Percentiles rank a stretch among this genome's conserved stretches.
Evolutionary conservation across 495 filamentous ascomycete genomes (phyloP).

Genomic region (Daldinia decipiens): DNA sequence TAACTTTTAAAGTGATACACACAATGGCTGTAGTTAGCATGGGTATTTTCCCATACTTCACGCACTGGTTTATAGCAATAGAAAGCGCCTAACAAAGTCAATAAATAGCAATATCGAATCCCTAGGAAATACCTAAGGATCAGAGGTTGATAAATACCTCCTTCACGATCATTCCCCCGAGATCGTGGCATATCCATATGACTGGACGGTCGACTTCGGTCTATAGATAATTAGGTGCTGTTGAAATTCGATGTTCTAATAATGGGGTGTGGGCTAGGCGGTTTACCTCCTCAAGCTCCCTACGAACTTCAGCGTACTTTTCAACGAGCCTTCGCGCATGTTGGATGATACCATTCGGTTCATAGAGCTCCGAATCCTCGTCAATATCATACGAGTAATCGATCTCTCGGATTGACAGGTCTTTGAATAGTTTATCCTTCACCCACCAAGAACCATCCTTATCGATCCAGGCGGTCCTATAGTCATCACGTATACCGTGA

Average conservation of each 20-base stretch:
- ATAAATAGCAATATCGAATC: not conserved
- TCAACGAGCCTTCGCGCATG: not conserved
- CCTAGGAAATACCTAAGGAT: not conserved
- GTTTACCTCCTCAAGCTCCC: not conserved
- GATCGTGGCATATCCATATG: not conserved
- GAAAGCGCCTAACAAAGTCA: not conserved
- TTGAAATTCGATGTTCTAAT: not conserved
- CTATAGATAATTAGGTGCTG: not conserved
- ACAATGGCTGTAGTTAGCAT: not conserved
- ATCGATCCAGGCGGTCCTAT: not conserved
- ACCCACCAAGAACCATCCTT: not conserved
- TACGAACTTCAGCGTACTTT: not conserved
- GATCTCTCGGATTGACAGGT: not conserved
- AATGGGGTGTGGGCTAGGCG: not conserved
- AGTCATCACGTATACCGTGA: conserved; percentile 1
- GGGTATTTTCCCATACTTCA: not conserved
- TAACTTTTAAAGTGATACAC: not conserved
- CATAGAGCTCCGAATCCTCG: not conserved
- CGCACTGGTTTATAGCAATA: not conserved
- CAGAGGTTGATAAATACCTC: not conserved
- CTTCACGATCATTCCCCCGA: not conserved
- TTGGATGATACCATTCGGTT: not conserved
- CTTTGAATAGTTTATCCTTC: not conserved
- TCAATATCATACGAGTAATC: not conserved
- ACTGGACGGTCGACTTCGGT: not conserved